These are phyloP conservation scores for Aspergillus spinulosporus DNA, from an alignment of 2,329 filamentous ascomycete species.

Conservation along the genomic window DNA sequence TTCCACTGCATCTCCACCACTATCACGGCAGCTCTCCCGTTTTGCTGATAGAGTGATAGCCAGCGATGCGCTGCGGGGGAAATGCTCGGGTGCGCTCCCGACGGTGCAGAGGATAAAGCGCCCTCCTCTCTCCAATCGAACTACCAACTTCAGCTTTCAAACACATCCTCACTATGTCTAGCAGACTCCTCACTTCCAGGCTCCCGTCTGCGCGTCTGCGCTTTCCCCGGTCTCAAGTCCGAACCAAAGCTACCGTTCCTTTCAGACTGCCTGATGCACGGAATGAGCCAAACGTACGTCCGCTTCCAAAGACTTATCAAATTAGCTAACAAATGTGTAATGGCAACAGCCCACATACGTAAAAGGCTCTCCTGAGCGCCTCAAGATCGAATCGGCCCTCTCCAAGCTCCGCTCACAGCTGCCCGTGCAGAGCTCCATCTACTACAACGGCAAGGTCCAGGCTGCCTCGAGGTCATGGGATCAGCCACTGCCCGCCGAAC, in stretches of 20 bases:
- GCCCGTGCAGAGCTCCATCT: constrained; percentile 33
- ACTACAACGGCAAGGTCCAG: constrained; percentile 33
- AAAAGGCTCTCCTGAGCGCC: constrained; percentile 35
- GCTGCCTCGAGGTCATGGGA: constrained; percentile 25
- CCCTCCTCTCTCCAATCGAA: no score
- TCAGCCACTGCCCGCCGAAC: constrained; percentile 34
- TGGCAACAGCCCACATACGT: constrained; percentile 27
- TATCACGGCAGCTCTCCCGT: background rate
- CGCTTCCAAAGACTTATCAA: no score
- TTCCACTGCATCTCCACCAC: background rate
- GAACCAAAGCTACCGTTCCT: constrained; percentile 30
- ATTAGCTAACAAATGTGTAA: background rate
- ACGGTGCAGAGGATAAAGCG: background rate
- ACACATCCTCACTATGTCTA: constrained; percentile 5
- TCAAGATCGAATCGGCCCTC: constrained; percentile 35
- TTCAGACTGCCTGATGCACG: constrained; percentile 34
- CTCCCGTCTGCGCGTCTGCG: constrained; percentile 20
- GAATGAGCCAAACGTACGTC: constrained; percentile 38
- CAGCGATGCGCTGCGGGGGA: background rate
- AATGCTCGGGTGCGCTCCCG: constrained; percentile 8
- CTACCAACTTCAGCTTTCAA: background rate
- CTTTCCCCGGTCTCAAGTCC: constrained; percentile 13
- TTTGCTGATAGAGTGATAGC: background rate
- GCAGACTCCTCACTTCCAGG: constrained; percentile 5
- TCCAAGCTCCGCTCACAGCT: constrained; percentile 34